A percentile compares a stretch with the other conserved stretches of the same genome.
Conservation (phyloP, 1,284 basidiomycete species). For the Cryptococcus sp. region DNA sequence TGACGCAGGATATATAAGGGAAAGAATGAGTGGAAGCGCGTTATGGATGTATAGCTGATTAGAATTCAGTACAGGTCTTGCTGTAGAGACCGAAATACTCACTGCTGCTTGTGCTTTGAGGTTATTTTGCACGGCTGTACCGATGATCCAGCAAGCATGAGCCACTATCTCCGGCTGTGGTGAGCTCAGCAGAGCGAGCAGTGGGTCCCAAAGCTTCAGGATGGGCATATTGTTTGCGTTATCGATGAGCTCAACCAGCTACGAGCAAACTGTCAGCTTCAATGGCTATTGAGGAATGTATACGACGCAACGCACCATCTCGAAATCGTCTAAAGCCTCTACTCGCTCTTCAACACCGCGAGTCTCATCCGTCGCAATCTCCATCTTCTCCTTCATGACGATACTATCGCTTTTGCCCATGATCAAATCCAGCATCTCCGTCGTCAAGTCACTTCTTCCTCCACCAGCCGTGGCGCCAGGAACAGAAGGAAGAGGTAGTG, state of each 20-base stretch:
- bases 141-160: constrained; percentile 85
- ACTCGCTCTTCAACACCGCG: constrained; percentile 68
- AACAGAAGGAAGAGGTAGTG: constrained; percentile 7
- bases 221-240: constrained; percentile 91
- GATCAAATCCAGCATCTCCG: constrained; percentile 80
- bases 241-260: constrained; percentile 91
- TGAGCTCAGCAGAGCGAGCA: constrained; percentile 68
- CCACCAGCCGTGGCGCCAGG: not conserved
- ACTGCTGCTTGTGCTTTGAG: constrained; percentile 84
- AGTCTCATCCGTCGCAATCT: constrained; percentile 66
- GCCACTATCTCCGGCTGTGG: constrained; percentile 66
- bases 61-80: not conserved
- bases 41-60: constrained; percentile 69
- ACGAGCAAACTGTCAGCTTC: constrained; percentile 4
- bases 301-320: constrained; percentile 69
- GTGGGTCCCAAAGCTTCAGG: constrained; percentile 80
- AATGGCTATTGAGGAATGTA: not conserved
- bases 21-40: constrained; percentile 67
- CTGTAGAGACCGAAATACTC: constrained; percentile 44
- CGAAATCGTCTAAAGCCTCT: constrained; percentile 85
- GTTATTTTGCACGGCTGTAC: constrained; percentile 95
- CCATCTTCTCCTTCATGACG: constrained; percentile 83
- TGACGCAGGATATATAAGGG: constrained; percentile 60
- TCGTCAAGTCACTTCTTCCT: constrained; percentile 33
- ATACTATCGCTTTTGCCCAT: constrained; percentile 81